Conservation (phyloP, 345 rosid species). For the Fremontodendron californicum region DNA sequence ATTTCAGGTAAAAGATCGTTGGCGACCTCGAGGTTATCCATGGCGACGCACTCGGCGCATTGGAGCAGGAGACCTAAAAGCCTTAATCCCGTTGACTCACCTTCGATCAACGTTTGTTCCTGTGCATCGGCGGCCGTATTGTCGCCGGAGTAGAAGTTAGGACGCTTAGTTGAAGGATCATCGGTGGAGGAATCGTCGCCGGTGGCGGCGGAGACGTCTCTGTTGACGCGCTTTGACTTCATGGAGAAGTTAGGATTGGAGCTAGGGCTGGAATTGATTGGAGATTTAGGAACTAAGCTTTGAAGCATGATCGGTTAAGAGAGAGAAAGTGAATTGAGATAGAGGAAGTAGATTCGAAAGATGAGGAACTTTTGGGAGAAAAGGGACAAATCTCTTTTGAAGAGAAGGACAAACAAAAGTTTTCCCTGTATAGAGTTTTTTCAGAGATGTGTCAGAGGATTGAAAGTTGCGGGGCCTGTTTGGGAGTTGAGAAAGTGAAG, state of each 20-base stretch:
- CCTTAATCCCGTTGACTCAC: constrained; percentile 51
- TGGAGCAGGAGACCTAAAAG: constrained; percentile 79
- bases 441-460: constrained; percentile 31
- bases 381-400: constrained; percentile 37
- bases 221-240: constrained; percentile 55
- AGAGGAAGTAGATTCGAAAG: constrained; percentile 34
- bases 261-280: constrained; percentile 27
- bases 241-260: constrained; percentile 32
- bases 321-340: constrained; percentile 1
- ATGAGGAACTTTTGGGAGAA: constrained; percentile 28
- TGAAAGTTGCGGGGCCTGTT: constrained; percentile 12
- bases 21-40: constrained; percentile 66
- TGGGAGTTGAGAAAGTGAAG: constrained; percentile 7
- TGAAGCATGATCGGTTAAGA: constrained; percentile 50
- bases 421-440: constrained; percentile 10
- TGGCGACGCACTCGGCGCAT: constrained; percentile 89
- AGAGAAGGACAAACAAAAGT: constrained; percentile 24
- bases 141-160: constrained; percentile 29
- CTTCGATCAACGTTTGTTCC: constrained; percentile 22
- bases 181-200: constrained; percentile 28
- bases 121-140: constrained; percentile 12
- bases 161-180: constrained; percentile 53
- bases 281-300: constrained; percentile 45
- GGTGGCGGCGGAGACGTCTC: constrained; percentile 25
- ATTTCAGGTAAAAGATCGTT: constrained; percentile 72